A percentile compares a stretch with the other conserved stretches of the same genome.
Evolutionary conservation across 805 yeast genomes (phyloP).

Genomic region (Yamadazyma sp.): DNA sequence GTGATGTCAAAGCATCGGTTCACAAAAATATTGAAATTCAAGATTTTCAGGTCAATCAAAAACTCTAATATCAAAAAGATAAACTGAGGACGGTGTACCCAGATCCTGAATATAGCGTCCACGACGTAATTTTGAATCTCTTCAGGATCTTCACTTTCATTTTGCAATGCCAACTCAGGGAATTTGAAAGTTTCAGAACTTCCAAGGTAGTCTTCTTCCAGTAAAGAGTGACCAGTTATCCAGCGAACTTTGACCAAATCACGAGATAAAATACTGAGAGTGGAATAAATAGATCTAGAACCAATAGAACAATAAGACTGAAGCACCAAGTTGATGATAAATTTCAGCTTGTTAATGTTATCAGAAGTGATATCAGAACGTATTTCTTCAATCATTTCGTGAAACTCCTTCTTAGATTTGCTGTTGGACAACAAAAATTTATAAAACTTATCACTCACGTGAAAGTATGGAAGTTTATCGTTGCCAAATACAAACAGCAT

Average conservation of each 20-base stretch:
- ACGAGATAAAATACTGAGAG: slow-evolving; percentile 40
- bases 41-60: slow-evolving; percentile 39
- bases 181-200: slow-evolving; percentile 32
- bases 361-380: slow-evolving; percentile 20
- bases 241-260: slow-evolving; percentile 41
- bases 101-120: slow-evolving; percentile 40
- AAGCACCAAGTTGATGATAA: slow-evolving; percentile 60
- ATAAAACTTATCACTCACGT: slow-evolving; percentile 37
- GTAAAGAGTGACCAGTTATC: slow-evolving; percentile 33
- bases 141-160: slow-evolving; percentile 13
- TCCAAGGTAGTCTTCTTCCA: slow-evolving; percentile 26
- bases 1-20: slow-evolving; percentile 26
- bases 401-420: slow-evolving; percentile 38
- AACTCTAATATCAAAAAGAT: slow-evolving; percentile 43
- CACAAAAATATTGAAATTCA: slow-evolving; percentile 30
- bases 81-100: slow-evolving; percentile 48
- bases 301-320: slow-evolving; percentile 82
- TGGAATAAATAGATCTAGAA: slow-evolving; percentile 71
- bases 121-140: slow-evolving; percentile 34
- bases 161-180: slow-evolving; percentile 17
- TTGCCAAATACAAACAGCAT: slow-evolving; percentile 36
- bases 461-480: slow-evolving; percentile 37
- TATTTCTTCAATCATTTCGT: slow-evolving; percentile 32
- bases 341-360: slow-evolving; percentile 24
- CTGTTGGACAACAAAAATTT: slow-evolving; percentile 42